Base-by-base conservation (phyloP, 257 asterid genomes). In the Lavandula angustifolia region DNA sequence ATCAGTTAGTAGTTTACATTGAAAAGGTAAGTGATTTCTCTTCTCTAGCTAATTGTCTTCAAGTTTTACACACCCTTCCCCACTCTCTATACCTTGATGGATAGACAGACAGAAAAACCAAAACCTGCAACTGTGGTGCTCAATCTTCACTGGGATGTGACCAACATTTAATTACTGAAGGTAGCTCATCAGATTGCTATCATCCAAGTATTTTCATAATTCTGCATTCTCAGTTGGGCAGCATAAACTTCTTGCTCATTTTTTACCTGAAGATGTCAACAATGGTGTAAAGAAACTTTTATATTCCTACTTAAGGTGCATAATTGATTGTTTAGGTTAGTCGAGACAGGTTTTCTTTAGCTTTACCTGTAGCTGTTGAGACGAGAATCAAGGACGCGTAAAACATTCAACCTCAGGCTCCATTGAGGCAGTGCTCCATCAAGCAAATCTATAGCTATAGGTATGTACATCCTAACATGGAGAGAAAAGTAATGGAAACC, bases 201-300 rank as follows among this genome's bases (percentile, higher is more conserved):
- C 62, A 60, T 60, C 68, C 73, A 54, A 13, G 8, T 32, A 10
- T 60, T 29, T 70, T 62, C 69, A 42, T 32, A 54, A 12, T 55
- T 46, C 38, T 55, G 27, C 40, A 41, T 7, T 6, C 38, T 22
- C 27, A 9, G 54, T 54, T 7, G 18, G 22, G 52, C 60, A 40
- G 38, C 22, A 9, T 51, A 29, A 37, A 8, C 54, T 65, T 58
- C 64, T 66, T 43, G 69, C 62, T n/a, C 44, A 27, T 64, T 48
- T 40, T 40, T 29, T 38, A 59, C 68, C 77, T 73, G 43, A 72
- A 55, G 8, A 64, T 41, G 68, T 6, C 60, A 53, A 66, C 38
- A 43, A 59, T 27, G 38, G 63, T 38, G 41, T 51, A 58, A 51
- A 50, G n/a, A 22, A 22, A 64, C 8, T 41, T 49, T 8, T 37